phyloP scores from a whole-genome alignment of 225 moss, liverwort and hornwort genomes.

The Climacium dendroides region DNA sequence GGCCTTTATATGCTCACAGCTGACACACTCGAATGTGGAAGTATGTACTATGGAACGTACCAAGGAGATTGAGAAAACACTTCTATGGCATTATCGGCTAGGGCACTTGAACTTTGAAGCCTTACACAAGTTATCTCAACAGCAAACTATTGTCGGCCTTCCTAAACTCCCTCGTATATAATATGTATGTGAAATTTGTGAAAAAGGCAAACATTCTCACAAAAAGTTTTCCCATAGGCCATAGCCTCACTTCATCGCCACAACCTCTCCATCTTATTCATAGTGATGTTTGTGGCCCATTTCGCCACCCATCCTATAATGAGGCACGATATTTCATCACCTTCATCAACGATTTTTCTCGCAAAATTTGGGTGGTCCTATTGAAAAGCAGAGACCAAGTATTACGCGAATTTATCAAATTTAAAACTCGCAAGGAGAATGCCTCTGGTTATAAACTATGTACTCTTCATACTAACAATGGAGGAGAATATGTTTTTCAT shows the following conservation, averaged over 20 bases:
- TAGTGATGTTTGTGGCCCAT: background rate
- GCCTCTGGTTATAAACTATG: accelerated
- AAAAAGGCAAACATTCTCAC: background rate
- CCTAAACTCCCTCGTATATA: too few species aligned
- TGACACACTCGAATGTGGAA: accelerated
- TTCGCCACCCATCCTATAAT: accelerated
- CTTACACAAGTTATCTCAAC: background rate
- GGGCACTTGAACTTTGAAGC: background rate
- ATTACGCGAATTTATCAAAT: background rate
- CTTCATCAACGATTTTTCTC: background rate
- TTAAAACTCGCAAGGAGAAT: background rate
- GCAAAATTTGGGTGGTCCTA: background rate
- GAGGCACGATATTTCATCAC: background rate
- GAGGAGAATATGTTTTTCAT: accelerated
- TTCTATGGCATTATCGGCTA: background rate
- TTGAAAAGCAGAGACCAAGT: background rate
- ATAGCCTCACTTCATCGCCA: accelerated
- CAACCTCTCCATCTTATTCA: background rate
- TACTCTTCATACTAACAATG: background rate
- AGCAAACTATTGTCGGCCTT: background rate
- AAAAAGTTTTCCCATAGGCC: background rate
- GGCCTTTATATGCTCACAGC: background rate
- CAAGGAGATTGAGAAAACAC: background rate
- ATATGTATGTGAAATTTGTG: too few species aligned
- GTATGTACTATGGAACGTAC: background rate